Base-by-base conservation (phyloP, 768 basidiomycete species). In the Rhizopogon salebrosus region DNA sequence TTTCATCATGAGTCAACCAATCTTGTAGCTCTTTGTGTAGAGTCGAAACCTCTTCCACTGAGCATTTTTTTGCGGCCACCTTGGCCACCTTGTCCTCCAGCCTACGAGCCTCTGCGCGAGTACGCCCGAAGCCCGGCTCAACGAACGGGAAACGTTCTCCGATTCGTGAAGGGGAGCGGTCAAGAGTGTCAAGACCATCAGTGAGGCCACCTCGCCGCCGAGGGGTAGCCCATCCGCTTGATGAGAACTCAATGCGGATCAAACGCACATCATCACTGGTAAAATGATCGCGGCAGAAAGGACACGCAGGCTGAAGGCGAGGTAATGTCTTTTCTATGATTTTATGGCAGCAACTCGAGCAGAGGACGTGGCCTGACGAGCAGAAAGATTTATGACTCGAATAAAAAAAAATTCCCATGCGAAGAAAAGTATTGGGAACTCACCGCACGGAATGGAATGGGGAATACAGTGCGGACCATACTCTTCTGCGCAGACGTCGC, bases 401-500 rank as follows among this genome's bases (percentile, higher is more conserved):
- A 41, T 55, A 46, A 51, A 48, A 50, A 56, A 67, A 72, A 64
- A 61, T 57, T 64, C 53, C 23, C 51, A 40, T 31, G 20, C 35
- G 20, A 51, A 41, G 40, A 53, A 41, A 51, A 26, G 24, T 56
- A 48, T 16, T 34, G 27, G 56, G 56, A 22, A 69, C 80, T 59
- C 49, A 89, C 89, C 89, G 72, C 89, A 91, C 55, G 89, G 85
- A 66, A 91, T 89, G 49, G 82, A 87, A 68, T 90, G 85, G 56
- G 89, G 89, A 57, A 80, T 73, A 68, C 82, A 83, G 62, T 83
- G 83, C 53, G 81, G 75, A 65, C 84, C 84, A 71, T 80, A 91
- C 76, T 90, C 87, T 73, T 90, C 88, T 64, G 88, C 88, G 77
- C 89, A 91, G 65, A 91, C 89, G 78, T 91, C 89, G 84, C 89